Evolutionary conservation across 1,284 basidiomycete genomes (phyloP).

Genomic region (Irpex sp.): DNA sequence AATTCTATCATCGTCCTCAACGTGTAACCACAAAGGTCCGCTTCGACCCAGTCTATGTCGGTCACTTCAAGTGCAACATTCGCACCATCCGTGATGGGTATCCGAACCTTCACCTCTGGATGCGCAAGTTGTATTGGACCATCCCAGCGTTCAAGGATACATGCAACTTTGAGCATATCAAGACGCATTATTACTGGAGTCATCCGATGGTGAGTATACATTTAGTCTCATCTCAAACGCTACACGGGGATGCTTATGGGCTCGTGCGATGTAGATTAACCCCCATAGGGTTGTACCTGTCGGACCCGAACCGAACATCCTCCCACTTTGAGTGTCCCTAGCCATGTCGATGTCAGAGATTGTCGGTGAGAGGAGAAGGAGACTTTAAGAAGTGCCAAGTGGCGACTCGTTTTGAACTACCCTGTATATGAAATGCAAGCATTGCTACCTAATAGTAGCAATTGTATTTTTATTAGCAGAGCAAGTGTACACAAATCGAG

Average conservation of each 20-base stretch:
- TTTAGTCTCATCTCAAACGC: background rate
- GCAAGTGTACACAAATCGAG: no score
- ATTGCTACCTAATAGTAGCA: no score
- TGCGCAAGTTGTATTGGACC: conserved; percentile 91
- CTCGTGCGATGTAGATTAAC: conserved; percentile 38
- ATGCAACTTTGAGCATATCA: conserved; percentile 88
- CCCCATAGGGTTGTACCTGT: conserved; percentile 66
- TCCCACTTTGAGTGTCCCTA: conserved; percentile 44
- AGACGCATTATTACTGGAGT: conserved; percentile 72
- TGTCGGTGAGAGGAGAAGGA: no score
- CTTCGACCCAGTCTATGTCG: conserved; percentile 86
- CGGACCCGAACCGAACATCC: conserved; percentile 71
- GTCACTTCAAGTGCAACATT: conserved; percentile 94
- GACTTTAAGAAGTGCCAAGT: background rate
- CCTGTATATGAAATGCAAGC: no score
- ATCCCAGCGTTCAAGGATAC: conserved; percentile 84
- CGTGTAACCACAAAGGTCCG: conserved; percentile 28
- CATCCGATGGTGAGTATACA: conserved; percentile 1
- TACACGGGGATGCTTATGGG: background rate
- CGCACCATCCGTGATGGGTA: conserved; percentile 77
- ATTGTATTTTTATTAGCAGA: no score
- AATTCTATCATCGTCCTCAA: background rate
- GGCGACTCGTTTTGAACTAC: background rate
- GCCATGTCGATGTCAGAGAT: background rate
- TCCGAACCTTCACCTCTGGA: conserved; percentile 80